Evolutionary conservation across 306 rosid genomes (phyloP).

Genomic region (Fragaria ananassa): DNA sequence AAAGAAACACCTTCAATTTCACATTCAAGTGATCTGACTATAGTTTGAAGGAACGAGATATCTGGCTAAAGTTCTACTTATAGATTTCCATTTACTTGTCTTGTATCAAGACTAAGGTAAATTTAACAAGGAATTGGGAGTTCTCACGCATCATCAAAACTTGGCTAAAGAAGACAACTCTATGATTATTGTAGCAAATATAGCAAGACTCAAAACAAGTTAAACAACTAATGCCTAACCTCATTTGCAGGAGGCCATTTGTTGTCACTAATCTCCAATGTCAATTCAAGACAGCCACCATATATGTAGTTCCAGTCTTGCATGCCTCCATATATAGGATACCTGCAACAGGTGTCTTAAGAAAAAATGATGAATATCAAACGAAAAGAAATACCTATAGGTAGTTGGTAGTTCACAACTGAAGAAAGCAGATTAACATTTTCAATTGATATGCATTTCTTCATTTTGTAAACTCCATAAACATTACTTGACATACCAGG

Average conservation of each 20-base stretch:
- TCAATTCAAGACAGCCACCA: conserved; percentile 84
- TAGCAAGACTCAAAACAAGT: neutral
- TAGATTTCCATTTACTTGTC: neutral
- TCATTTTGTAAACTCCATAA: conserved; percentile 13
- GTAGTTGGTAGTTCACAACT: neutral
- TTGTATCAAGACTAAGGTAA: neutral
- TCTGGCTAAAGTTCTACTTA: neutral
- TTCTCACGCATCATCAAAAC: neutral
- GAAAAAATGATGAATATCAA: conserved; percentile 29
- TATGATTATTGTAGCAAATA: neutral
- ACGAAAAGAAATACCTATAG: neutral
- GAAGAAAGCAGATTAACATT: neutral
- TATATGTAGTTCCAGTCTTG: conserved; percentile 95
- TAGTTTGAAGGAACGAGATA: neutral
- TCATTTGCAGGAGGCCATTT: conserved; percentile 90
- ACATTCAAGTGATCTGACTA: neutral
- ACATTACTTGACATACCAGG: conserved; percentile 56
- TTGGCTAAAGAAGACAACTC: neutral
- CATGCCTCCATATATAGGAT: conserved; percentile 96
- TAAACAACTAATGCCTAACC: conserved; percentile 38
- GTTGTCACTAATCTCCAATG: conserved; percentile 82
- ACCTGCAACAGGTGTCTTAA: conserved; percentile 55
- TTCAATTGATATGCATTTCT: conserved; percentile 1
- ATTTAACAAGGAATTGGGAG: neutral
- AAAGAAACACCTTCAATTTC: neutral